Percentiles rank a stretch among this genome's conserved stretches.
Evolutionary conservation across 257 asterid genomes (phyloP).

Genomic region (Ilex asprella): DNA sequence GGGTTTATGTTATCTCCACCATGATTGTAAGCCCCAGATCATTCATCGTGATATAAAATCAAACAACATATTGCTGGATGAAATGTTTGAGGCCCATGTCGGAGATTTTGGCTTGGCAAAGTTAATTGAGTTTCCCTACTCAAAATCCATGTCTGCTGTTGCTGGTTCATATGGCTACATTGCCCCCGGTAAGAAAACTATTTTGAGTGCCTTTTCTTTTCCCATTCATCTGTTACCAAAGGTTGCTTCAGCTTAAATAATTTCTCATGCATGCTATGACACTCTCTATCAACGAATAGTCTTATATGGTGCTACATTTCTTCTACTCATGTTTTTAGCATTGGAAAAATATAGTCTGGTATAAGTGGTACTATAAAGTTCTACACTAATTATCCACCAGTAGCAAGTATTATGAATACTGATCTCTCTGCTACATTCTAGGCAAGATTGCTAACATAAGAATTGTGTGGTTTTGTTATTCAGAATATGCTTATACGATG

Average conservation of each 20-base stretch:
- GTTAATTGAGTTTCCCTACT: slow-evolving; percentile 60
- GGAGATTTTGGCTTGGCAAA: slow-evolving; percentile 94
- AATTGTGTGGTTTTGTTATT: not conserved
- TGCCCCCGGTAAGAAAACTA: slow-evolving; percentile 65
- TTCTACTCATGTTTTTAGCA: too few species aligned
- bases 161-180: slow-evolving; percentile 96
- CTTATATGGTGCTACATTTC: too few species aligned
- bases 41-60: slow-evolving; percentile 85
- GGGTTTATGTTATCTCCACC: slow-evolving; percentile 74
- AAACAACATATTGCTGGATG: slow-evolving; percentile 74
- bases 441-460: too few species aligned
- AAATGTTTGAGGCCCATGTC: slow-evolving; percentile 66
- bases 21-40: slow-evolving; percentile 78
- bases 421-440: too few species aligned
- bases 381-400: too few species aligned
- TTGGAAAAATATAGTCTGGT: too few species aligned
- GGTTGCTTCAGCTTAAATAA: not conserved
- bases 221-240: not conserved
- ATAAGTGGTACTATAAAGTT: too few species aligned
- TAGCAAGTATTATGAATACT: too few species aligned
- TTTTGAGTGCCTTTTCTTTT: not conserved
- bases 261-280: not conserved
- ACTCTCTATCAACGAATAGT: not conserved
- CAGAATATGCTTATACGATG: slow-evolving; percentile 94
- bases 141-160: slow-evolving; percentile 88